phyloP scores from a whole-genome alignment of 2,329 filamentous ascomycete genomes.

The Penicillium vulpinum region DNA sequence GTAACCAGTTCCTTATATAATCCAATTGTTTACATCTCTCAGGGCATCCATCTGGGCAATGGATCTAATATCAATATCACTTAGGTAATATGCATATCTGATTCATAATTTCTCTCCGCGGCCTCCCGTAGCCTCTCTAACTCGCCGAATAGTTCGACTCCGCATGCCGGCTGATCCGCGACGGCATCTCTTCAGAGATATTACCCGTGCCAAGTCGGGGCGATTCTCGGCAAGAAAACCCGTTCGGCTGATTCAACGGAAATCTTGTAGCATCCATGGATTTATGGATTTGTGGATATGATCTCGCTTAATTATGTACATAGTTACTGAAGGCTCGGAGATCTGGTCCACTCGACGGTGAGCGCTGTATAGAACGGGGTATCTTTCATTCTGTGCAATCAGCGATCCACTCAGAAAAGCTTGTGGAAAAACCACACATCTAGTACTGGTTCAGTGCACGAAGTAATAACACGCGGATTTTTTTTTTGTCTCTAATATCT shows the following conservation, averaged over 20 bases:
- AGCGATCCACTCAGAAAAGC: not conserved
- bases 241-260: not conserved
- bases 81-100: too few species aligned
- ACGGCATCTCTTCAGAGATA: not conserved
- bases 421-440: not conserved
- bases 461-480: too few species aligned
- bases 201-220: slow-evolving; percentile 3
- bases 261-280: too few species aligned
- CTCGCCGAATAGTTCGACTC: not conserved
- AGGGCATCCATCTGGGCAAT: too few species aligned
- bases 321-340: too few species aligned
- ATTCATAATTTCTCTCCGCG: too few species aligned
- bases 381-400: not conserved
- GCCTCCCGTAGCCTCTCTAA: not conserved
- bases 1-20: too few species aligned
- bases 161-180: not conserved
- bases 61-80: too few species aligned
- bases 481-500: too few species aligned
- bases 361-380: not conserved
- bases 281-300: not conserved
- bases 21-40: too few species aligned
- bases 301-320: not conserved
- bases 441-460: too few species aligned
- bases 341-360: too few species aligned
- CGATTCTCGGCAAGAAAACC: not conserved